Conservation (phyloP, 2,329 filamentous ascomycete genomes). For the Aureobasidium sp. region DNA sequence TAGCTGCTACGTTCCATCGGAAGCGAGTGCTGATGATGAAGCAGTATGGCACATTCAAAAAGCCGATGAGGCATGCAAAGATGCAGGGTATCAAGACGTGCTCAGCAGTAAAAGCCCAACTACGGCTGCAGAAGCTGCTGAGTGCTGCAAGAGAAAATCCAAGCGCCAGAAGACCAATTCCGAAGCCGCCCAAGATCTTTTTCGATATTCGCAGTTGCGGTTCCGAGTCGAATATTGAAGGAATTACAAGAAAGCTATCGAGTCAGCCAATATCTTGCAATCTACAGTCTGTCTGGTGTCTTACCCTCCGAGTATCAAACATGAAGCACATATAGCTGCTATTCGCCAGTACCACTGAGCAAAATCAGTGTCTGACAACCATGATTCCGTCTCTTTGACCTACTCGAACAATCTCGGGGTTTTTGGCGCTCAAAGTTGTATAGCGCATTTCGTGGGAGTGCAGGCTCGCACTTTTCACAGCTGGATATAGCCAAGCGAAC, state of each 20-base stretch:
- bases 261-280: slow-evolving; percentile 12
- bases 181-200: slow-evolving; percentile 34
- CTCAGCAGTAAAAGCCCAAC: slow-evolving; percentile 39
- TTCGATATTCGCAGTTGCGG: slow-evolving; percentile 28
- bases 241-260: slow-evolving; percentile 39
- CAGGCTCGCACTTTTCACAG: neutral
- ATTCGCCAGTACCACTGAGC: slow-evolving; percentile 41
- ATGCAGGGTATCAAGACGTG: slow-evolving; percentile 37
- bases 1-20: slow-evolving; percentile 34
- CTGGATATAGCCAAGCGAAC: neutral
- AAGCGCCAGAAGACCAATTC: slow-evolving; percentile 37
- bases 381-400: neutral
- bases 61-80: slow-evolving; percentile 36
- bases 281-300: slow-evolving; percentile 8
- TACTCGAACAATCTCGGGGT: neutral
- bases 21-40: slow-evolving; percentile 35
- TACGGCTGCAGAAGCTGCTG: slow-evolving; percentile 36
- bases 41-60: slow-evolving; percentile 40
- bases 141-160: slow-evolving; percentile 41
- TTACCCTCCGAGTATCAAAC: slow-evolving; percentile 42
- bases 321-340: slow-evolving; percentile 33
- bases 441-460: neutral
- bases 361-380: neutral
- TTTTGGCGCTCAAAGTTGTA: neutral
- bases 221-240: slow-evolving; percentile 36